These are phyloP conservation scores for Myriosclerotinia duriaeana DNA, from an alignment of 2,329 filamentous ascomycete genomes.

Conservation along the genomic window DNA sequence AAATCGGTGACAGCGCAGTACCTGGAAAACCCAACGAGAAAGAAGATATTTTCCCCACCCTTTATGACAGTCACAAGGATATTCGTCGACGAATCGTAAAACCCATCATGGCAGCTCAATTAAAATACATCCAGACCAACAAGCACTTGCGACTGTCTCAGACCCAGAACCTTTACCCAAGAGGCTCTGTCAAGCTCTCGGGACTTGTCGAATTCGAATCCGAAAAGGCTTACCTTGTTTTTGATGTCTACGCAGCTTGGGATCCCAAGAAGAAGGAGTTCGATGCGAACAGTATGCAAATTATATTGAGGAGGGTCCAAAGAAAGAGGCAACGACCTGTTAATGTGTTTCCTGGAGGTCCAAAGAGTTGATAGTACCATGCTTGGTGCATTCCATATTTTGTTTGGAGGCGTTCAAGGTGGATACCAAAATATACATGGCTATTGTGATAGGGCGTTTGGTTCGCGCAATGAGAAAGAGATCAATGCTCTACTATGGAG, in stretches of 20 bases:
- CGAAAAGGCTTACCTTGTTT: constrained; percentile 47
- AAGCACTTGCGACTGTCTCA: constrained; percentile 50
- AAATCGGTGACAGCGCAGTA: constrained; percentile 24
- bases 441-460: constrained; percentile 4
- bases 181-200: constrained; percentile 53
- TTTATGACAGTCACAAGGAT: background rate
- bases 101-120: constrained; percentile 36
- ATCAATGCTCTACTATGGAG: constrained; percentile 1
- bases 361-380: background rate
- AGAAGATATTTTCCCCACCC: constrained; percentile 1
- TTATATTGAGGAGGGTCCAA: constrained; percentile 48
- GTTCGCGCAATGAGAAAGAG: background rate
- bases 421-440: constrained; percentile 3
- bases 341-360: constrained; percentile 8
- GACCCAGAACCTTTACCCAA: constrained; percentile 46
- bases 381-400: background rate
- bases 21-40: constrained; percentile 7
- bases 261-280: constrained; percentile 52
- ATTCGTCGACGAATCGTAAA: constrained; percentile 33
- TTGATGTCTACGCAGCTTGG: constrained; percentile 56
- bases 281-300: constrained; percentile 40
- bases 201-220: constrained; percentile 56
- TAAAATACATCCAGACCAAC: constrained; percentile 28
- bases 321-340: constrained; percentile 44
- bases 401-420: constrained; percentile 4